phyloP scores from a whole-genome alignment of 805 yeast species.

The Metschnikowia peoriensis region DNA sequence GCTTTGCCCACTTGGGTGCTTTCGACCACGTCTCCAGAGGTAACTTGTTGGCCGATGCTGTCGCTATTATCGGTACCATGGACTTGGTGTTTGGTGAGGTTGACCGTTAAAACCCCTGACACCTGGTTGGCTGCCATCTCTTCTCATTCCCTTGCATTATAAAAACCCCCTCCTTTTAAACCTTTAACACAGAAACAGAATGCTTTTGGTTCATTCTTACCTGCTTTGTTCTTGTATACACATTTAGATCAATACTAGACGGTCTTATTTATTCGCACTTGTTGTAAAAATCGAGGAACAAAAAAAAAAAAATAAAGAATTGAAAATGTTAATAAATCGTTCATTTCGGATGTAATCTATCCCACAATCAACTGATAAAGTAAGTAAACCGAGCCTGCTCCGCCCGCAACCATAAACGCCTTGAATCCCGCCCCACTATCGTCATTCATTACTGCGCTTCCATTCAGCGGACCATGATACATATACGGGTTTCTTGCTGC shows the following conservation, averaged over 20 bases:
- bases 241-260: slow-evolving; percentile 1
- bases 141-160: slow-evolving; percentile 13
- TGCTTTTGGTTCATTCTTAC: slow-evolving; percentile 7
- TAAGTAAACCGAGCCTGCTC: slow-evolving; percentile 30
- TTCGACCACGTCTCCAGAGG: slow-evolving; percentile 86
- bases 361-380: slow-evolving; percentile 22
- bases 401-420: slow-evolving; percentile 28
- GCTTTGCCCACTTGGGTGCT: slow-evolving; percentile 86
- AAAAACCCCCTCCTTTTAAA: neutral
- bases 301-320: too few species aligned
- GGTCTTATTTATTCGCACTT: neutral
- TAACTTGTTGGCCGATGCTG: slow-evolving; percentile 86
- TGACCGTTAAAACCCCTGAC: slow-evolving; percentile 56
- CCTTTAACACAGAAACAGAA: slow-evolving; percentile 1
- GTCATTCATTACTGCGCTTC: slow-evolving; percentile 14
- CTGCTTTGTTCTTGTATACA: slow-evolving; percentile 1
- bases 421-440: slow-evolving; percentile 18
- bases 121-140: neutral
- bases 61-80: slow-evolving; percentile 93
- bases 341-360: neutral
- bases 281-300: neutral
- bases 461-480: slow-evolving; percentile 31
- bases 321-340: neutral
- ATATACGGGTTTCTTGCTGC: slow-evolving; percentile 27
- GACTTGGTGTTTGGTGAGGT: slow-evolving; percentile 94